A percentile compares a stretch with the other conserved stretches of the same genome.
These are phyloP conservation scores for Globisporangium paroecandrum DNA, from an alignment of 352 stramenopile genomes.

Conservation along the genomic window DNA sequence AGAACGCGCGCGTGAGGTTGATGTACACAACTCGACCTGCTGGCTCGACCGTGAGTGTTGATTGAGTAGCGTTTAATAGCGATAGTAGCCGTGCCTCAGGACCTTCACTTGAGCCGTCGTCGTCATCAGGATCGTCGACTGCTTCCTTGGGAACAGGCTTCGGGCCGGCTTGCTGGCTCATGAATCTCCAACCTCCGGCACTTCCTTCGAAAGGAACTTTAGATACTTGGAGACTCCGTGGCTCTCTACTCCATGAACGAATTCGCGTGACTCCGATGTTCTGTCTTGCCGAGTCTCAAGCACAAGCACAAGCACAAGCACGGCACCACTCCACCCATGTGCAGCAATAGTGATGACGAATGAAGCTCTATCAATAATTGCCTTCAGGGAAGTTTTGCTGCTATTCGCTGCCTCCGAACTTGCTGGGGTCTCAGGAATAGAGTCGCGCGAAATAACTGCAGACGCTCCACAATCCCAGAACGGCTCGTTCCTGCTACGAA, in stretches of 20 bases:
- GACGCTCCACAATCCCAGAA: not conserved
- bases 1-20: slow-evolving; percentile 2
- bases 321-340: no score
- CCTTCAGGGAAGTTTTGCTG: not conserved
- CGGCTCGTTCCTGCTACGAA: not conserved
- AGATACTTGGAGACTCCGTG: not conserved
- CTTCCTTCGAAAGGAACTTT: not conserved
- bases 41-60: slow-evolving; percentile 10
- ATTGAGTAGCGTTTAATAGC: slow-evolving; percentile 9
- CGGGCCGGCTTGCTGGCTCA: not conserved
- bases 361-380: not conserved
- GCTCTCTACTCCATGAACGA: not conserved
- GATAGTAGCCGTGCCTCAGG: slow-evolving; percentile 11
- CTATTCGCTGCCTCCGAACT: no score
- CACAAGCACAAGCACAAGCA: no score
- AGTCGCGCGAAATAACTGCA: not conserved
- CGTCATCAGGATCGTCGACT: not conserved
- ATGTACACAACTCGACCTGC: slow-evolving; percentile 10
- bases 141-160: not conserved
- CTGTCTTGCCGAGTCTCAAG: no score
- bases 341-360: not conserved
- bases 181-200: not conserved
- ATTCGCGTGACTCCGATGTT: not conserved
- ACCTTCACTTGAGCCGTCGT: not conserved
- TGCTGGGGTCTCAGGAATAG: no score